Evolutionary conservation across 345 rosid species (phyloP), one percentile per base, ranked within the genome.

Genomic region (Theobroma cacao): DNA sequence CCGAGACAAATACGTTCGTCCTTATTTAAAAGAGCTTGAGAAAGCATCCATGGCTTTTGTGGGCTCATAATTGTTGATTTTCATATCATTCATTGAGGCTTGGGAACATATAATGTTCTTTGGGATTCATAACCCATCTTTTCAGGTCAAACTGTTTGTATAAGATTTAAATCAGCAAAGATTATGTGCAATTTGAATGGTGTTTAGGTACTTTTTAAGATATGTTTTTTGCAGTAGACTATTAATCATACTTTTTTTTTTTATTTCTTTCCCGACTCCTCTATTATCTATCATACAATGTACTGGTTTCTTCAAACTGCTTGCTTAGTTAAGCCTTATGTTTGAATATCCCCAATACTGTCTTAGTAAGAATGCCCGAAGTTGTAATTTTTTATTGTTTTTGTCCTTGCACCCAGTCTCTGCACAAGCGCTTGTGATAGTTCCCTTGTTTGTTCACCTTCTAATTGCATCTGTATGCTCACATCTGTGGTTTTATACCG

Each of bases 11-110:
- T 79, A 34, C 61, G 87, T 81, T 64, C 45, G 48, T 70, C 86
- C 86, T 48, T 78, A 79, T 75, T 36, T 18, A 20, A 34, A 36
- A 41, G 75, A 84, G 60, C 81, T 82, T 14, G 75, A 72, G 26
- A 33, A 52, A 50, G 61, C 36, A 33, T 52, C 62, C 43, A 2
- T 47, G 56, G 30, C 43, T 72, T 5, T 33, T 72, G 45, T 6
- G 31, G 45, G 18, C 43, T 22, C 10, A 0, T 72, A 33, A 72
- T n/a, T 72, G 11, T 31, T 50, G 43, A 20, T 50, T 10, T 71
- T 50, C 38, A 12, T 71, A 52, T 72, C 11, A 20, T 52, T 71
- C 2, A 45, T 30, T 61, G 65, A 61, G 4, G 3, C n/a, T 61
- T 15, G 11, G 12, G 3, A 28, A 17, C 56, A 70, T 31, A 50